Conservation (phyloP, 805 yeast species). For the Candida palmyrensis region DNA sequence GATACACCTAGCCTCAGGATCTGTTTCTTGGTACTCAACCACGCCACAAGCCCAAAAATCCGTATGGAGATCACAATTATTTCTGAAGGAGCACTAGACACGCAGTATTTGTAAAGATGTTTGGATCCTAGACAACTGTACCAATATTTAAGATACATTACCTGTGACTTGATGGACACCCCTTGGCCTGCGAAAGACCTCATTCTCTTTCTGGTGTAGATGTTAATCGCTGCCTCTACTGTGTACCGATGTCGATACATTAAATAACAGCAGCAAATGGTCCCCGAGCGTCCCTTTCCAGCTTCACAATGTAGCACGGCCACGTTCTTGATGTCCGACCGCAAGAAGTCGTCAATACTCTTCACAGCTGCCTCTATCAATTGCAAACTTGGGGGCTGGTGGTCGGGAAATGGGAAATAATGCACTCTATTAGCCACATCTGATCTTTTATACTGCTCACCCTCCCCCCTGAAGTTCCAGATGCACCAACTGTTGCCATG, state of each 20-base stretch:
- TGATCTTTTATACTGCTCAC: conserved; percentile 31
- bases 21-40: conserved; percentile 3
- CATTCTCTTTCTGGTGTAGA: conserved; percentile 59
- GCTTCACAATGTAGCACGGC: conserved; percentile 82
- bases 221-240: conserved; percentile 41
- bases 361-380: conserved; percentile 40
- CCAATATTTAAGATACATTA: conserved; percentile 61
- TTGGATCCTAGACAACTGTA: conserved; percentile 3
- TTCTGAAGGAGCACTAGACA: too few species aligned
- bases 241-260: conserved; percentile 36
- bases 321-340: conserved; percentile 31
- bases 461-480: conserved; percentile 67
- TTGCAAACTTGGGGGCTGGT: conserved; percentile 63
- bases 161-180: conserved; percentile 67
- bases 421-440: conserved; percentile 32
- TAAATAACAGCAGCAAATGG: conserved; percentile 64
- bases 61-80: too few species aligned
- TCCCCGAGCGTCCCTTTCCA: conserved; percentile 91
- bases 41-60: neutral
- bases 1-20: conserved; percentile 4
- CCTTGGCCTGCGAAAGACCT: conserved; percentile 54
- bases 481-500: conserved; percentile 64
- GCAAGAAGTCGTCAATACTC: conserved; percentile 42
- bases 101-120: conserved; percentile 1
- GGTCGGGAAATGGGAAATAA: conserved; percentile 67